Conservation (phyloP, 148 eudicot species). For the Rhododendron ferrugineum region DNA sequence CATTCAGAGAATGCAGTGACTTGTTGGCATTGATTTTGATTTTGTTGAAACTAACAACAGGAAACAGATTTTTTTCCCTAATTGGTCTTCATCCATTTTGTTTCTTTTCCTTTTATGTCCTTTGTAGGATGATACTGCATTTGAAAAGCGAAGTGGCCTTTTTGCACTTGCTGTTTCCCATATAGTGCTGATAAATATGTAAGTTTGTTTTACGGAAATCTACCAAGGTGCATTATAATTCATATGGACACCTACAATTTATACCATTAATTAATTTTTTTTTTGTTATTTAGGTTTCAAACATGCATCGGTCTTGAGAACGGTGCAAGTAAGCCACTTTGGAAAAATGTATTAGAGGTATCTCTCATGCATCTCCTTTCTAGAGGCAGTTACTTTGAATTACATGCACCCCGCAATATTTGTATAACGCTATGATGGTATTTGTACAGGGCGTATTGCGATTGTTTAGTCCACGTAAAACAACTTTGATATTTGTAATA, state of each 20-base stretch:
- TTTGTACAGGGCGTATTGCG: constrained; percentile 86
- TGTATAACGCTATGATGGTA: neutral
- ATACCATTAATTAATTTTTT: neutral
- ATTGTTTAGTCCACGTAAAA: constrained; percentile 91
- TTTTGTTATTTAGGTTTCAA: constrained; percentile 65
- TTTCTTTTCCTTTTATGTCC: neutral
- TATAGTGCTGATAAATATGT: constrained; percentile 96
- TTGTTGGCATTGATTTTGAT: neutral
- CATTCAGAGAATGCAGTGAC: neutral
- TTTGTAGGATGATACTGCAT: constrained; percentile 91
- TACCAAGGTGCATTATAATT: neutral
- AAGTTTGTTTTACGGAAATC: constrained; percentile 22
- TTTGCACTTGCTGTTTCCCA: constrained; percentile 99
- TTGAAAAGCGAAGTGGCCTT: constrained; percentile 94
- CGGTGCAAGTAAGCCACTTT: constrained; percentile 94
- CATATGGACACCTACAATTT: constrained; percentile 2
- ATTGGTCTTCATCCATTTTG: neutral
- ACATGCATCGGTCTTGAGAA: constrained; percentile 97
- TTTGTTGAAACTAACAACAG: neutral
- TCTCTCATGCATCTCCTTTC: neutral
- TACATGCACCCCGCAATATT: neutral
- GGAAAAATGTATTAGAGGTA: constrained; percentile 97
- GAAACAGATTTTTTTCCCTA: neutral
- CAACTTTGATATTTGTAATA: constrained; percentile 69
- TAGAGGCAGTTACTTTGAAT: neutral